Percentiles rank a stretch among this genome's conserved stretches.
These are phyloP conservation scores for Claviceps quebecensis DNA, from an alignment of 2,329 filamentous ascomycete species.

Conservation along the genomic window DNA sequence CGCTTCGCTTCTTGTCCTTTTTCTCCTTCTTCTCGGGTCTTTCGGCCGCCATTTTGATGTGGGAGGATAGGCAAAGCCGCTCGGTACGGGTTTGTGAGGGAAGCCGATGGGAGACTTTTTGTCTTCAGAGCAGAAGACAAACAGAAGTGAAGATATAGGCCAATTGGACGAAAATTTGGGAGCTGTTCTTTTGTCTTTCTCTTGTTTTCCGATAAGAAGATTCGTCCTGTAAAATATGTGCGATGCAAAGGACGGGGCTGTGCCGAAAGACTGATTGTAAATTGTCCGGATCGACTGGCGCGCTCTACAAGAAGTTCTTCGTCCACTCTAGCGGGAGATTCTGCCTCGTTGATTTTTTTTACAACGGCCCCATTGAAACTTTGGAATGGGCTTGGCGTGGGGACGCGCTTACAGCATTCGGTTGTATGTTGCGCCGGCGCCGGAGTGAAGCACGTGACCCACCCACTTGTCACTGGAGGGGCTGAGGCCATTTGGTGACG, in stretches of 20 bases:
- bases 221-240: too few relatives aligned
- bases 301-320: neutral
- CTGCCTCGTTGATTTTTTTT: constrained; percentile 17
- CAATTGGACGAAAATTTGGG: too few relatives aligned
- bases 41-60: constrained; percentile 30
- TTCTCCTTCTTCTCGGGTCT: constrained; percentile 38
- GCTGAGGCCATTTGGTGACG: neutral
- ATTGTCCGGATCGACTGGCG: neutral
- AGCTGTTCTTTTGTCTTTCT: neutral
- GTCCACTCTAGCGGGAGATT: constrained; percentile 9
- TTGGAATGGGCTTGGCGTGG: constrained; percentile 15
- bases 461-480: neutral
- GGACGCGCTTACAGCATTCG: constrained; percentile 15
- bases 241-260: constrained; percentile 9
- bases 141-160: neutral
- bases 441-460: constrained; percentile 9
- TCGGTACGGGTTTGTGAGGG: neutral
- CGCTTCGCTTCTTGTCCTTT: constrained; percentile 47
- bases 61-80: neutral
- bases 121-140: neutral
- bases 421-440: constrained; percentile 19
- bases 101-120: neutral
- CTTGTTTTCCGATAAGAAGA: neutral
- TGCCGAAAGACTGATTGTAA: neutral
- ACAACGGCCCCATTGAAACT: constrained; percentile 16